A percentile compares a stretch with the other conserved stretches of the same genome.
Evolutionary conservation across 139 green algal genomes (phyloP).

Genomic region (Edaphochlamys debaryana): DNA sequence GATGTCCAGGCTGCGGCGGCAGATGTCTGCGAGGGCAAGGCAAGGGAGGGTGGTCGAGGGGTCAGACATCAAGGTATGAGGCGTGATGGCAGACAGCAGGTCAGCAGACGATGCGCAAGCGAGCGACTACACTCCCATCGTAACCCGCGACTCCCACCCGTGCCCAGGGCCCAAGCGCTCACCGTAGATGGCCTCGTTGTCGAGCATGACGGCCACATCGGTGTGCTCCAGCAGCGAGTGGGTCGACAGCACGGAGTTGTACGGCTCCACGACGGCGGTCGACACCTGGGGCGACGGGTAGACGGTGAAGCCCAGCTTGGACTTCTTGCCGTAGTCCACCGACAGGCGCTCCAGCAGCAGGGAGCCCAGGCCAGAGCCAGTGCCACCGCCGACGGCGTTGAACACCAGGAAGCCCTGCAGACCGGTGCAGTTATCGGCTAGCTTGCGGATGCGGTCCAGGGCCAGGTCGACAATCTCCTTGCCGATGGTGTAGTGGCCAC

Average conservation of each 20-base stretch:
- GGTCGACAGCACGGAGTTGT: slow-evolving; percentile 97
- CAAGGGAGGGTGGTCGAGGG: not conserved
- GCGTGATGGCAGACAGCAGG: too few species aligned
- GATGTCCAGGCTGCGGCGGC: slow-evolving; percentile 95
- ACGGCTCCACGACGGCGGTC: slow-evolving; percentile 95
- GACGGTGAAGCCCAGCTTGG: slow-evolving; percentile 98
- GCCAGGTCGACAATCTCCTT: slow-evolving; percentile 98
- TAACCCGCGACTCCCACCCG: too few species aligned
- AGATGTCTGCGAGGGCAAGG: slow-evolving; percentile 79
- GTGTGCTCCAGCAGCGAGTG: slow-evolving; percentile 98
- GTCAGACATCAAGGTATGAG: not conserved
- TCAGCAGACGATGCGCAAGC: too few species aligned
- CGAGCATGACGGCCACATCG: slow-evolving; percentile 96
- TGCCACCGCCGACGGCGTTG: slow-evolving; percentile 96
- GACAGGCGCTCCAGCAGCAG: slow-evolving; percentile 97
- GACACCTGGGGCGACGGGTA: slow-evolving; percentile 97
- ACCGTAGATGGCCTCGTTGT: slow-evolving; percentile 98
- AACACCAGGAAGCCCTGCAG: slow-evolving; percentile 98
- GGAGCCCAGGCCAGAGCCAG: slow-evolving; percentile 95
- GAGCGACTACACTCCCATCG: too few species aligned
- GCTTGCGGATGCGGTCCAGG: slow-evolving; percentile 93
- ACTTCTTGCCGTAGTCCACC: slow-evolving; percentile 99
- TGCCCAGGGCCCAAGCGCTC: not conserved
- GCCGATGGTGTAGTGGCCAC: slow-evolving; percentile 93
- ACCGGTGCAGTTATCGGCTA: slow-evolving; percentile 97